Evolutionary conservation across 2,329 filamentous ascomycete species (phyloP).

Genomic region (Myriosclerotinia scirpicola): DNA sequence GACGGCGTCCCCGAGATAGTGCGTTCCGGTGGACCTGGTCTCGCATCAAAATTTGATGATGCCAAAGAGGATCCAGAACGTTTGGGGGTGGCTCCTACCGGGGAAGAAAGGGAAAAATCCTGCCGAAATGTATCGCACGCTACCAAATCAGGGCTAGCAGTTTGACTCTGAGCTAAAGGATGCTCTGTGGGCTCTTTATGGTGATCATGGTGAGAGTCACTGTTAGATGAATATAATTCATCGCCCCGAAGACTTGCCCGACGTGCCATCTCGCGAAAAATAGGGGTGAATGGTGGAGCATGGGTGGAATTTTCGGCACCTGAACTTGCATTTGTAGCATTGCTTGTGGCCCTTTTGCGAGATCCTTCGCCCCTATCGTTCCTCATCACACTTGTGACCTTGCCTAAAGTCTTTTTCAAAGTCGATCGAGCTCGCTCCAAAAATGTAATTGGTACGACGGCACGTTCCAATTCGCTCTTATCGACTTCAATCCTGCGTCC

Average conservation of each 20-base stretch:
- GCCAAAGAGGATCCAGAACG: constrained; percentile 33
- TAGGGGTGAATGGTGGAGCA: constrained; percentile 44
- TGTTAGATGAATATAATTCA: constrained; percentile 54
- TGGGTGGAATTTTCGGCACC: constrained; percentile 54
- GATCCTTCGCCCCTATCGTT: constrained; percentile 57
- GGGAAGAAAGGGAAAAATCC: constrained; percentile 12
- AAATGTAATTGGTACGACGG: constrained; percentile 85
- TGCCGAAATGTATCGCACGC: constrained; percentile 12
- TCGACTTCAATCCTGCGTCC: constrained; percentile 91
- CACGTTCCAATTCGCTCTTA: constrained; percentile 82
- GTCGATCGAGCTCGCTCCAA: constrained; percentile 81
- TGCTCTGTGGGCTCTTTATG: constrained; percentile 58
- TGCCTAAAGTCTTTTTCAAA: constrained; percentile 65
- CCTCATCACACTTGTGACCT: constrained; percentile 51
- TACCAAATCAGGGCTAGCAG: constrained; percentile 7
- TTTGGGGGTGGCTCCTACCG: constrained; percentile 15
- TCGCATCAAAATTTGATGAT: constrained; percentile 43
- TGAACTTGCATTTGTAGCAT: constrained; percentile 62
- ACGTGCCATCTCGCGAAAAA: constrained; percentile 43
- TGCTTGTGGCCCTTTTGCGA: constrained; percentile 59
- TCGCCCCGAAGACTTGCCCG: constrained; percentile 59
- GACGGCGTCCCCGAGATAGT: constrained; percentile 37
- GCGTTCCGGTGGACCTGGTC: constrained; percentile 43
- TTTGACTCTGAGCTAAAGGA: constrained; percentile 57
- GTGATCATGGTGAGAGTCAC: constrained; percentile 38